These are phyloP conservation scores for Pichia sp. DNA, from an alignment of 1,139 yeast species.

Conservation along the genomic window DNA sequence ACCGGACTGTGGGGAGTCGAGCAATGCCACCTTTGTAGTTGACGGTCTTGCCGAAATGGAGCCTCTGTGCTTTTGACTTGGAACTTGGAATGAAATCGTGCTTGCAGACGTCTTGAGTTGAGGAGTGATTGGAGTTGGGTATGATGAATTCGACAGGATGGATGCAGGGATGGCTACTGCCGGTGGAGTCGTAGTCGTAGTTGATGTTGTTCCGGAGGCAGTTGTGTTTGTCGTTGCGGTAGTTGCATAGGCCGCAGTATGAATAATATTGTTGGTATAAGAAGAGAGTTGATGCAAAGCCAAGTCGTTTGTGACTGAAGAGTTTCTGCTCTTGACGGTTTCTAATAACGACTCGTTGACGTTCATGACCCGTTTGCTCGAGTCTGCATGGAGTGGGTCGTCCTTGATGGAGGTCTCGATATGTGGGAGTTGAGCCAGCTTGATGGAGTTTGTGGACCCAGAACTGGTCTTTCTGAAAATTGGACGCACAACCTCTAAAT, in stretches of 20 bases:
- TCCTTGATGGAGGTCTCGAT: constrained; percentile 15
- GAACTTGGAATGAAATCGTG: constrained; percentile 32
- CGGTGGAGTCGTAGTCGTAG: not conserved
- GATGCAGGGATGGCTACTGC: constrained; percentile 6
- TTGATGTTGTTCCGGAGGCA: not conserved
- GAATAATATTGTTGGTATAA: not conserved
- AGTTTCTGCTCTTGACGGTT: constrained; percentile 2
- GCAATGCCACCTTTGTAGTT: constrained; percentile 9
- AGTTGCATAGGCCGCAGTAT: not conserved
- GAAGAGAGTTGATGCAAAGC: not conserved
- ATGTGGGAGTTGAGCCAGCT: constrained; percentile 26
- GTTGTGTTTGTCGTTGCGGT: not conserved
- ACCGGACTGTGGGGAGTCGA: constrained; percentile 14
- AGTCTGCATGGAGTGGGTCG: not conserved
- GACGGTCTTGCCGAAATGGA: constrained; percentile 48
- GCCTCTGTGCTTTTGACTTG: constrained; percentile 45
- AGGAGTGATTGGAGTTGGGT: constrained; percentile 13
- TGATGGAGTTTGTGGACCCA: constrained; percentile 12
- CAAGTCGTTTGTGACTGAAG: not conserved
- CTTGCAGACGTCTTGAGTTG: constrained; percentile 21
- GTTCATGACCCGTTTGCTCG: constrained; percentile 5
- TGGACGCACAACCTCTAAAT: constrained; percentile 12
- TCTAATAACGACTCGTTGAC: constrained; percentile 16
- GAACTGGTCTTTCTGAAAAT: constrained; percentile 11
- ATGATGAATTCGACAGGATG: constrained; percentile 9